These are phyloP conservation scores for Spatholobus suberectus DNA, from an alignment of 306 rosid genomes.

Conservation along the genomic window DNA sequence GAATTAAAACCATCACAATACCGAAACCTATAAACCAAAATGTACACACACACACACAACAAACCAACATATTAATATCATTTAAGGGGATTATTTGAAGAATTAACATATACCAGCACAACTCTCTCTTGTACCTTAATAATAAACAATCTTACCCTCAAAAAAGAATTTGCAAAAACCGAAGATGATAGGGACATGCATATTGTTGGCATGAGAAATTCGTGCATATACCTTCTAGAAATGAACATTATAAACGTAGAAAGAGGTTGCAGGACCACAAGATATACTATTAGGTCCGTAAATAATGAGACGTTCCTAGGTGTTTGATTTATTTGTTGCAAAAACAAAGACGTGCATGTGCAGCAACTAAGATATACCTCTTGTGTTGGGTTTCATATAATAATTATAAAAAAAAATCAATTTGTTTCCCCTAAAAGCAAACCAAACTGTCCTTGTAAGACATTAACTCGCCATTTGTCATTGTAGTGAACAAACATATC, in stretches of 20 bases:
- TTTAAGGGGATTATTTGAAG: not conserved
- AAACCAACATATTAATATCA: not conserved
- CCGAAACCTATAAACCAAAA: not conserved
- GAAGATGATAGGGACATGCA: slow-evolving; percentile 5
- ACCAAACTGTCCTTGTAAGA: not conserved
- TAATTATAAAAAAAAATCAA: not conserved
- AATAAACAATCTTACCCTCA: not conserved
- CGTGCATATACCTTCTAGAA: not conserved
- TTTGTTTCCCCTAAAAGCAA: slow-evolving; percentile 16
- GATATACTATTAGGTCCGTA: not conserved
- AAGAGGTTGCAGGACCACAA: slow-evolving; percentile 26
- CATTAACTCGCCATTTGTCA: not conserved
- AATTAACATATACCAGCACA: not conserved
- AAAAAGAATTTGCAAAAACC: not conserved
- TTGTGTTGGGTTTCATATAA: not conserved
- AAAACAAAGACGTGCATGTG: slow-evolving; percentile 15
- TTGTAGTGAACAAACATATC: not conserved
- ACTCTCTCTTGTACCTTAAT: not conserved
- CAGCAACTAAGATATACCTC: slow-evolving; percentile 19
- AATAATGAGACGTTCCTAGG: not conserved
- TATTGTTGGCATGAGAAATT: not conserved
- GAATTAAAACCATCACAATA: not conserved
- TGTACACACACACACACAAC: not conserved
- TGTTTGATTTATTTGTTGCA: not conserved
- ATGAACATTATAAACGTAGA: not conserved